Conservation (phyloP, 1,284 basidiomycete genomes). For the Pholiota adiposa region DNA sequence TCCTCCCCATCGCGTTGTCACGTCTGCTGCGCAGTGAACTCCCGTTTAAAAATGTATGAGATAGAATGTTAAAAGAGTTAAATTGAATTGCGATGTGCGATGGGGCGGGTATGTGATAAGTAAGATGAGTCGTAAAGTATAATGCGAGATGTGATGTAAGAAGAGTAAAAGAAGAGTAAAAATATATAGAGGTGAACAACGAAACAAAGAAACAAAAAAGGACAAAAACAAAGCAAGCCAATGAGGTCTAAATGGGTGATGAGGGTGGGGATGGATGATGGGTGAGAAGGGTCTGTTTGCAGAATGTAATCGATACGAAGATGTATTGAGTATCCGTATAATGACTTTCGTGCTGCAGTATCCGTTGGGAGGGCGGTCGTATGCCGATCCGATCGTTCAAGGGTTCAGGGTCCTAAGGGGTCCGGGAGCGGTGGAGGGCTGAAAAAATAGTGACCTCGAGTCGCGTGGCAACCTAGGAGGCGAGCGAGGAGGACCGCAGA, state of each 20-base stretch:
- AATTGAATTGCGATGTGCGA: conserved; percentile 11
- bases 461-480: conserved; percentile 33
- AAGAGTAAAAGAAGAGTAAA: conserved; percentile 13
- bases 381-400: not conserved
- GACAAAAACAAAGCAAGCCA: conserved; percentile 1
- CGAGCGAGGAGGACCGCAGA: conserved; percentile 63
- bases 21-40: too few species aligned
- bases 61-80: not conserved
- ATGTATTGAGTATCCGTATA: conserved; percentile 18
- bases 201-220: not conserved
- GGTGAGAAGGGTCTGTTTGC: not conserved
- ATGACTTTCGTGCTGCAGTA: conserved; percentile 7
- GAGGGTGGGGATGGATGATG: too few species aligned
- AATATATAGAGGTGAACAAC: too few species aligned
- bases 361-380: conserved; percentile 5
- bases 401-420: not conserved
- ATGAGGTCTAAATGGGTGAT: conserved; percentile 16
- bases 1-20: too few species aligned
- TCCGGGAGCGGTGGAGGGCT: not conserved
- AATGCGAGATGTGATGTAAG: conserved; percentile 19
- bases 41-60: conserved; percentile 7
- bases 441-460: not conserved
- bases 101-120: conserved; percentile 28
- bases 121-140: conserved; percentile 31
- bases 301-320: conserved; percentile 14